Evolutionary conservation across 331 rosid genomes (phyloP), one percentile per base, ranked within the genome.

Genomic region (Malus hybrid): DNA sequence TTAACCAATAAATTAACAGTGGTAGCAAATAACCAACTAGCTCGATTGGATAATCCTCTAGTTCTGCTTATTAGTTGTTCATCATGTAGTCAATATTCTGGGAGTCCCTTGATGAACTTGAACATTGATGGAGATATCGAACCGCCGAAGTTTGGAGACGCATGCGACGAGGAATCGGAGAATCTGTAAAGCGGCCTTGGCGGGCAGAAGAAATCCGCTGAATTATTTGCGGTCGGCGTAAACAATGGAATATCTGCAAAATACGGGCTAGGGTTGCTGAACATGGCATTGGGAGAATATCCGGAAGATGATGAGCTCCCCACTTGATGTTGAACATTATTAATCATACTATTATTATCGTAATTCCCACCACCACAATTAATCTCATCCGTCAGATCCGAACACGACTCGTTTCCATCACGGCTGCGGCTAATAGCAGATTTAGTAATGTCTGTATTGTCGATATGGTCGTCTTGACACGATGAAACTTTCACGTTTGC

Each of bases 121-220:
- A 91, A 76, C 14, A 85, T 83, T 5, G 96, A 81, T 16, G 96
- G 93, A 18, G 98, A 93, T 24, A 93, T 80, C 60, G 85, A 82
- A 71, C 78, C 78, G 26, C 44, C 50, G 46, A 89, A 22, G 26
- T 72, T 78, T 4, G 85, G 88, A 48, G 88, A 75, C 24, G 24
- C 24, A 24, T 24, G 24, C 1, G 85, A 82, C 10, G 89, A 67
- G 15, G 88, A 63, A 73, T 89, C 89, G 11, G 82, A 76, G 65
- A 77, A 84, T 77, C 84, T 77, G 34, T 68, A 70, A 60, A 63
- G 52, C 4, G 85, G 82, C 42, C 78, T 70, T 33, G 88, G 80
- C 1, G 89, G 82, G 78, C 70, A 63, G 60, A 82, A 84, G 70
- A 87, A 86, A 63, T 90, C 81, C 10, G 55, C 11, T 19, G 70